A percentile compares a stretch with the other conserved stretches of the same genome.
These are phyloP conservation scores for Dothistroma septosporum DNA, from an alignment of 2,329 filamentous ascomycete species.

Conservation along the genomic window DNA sequence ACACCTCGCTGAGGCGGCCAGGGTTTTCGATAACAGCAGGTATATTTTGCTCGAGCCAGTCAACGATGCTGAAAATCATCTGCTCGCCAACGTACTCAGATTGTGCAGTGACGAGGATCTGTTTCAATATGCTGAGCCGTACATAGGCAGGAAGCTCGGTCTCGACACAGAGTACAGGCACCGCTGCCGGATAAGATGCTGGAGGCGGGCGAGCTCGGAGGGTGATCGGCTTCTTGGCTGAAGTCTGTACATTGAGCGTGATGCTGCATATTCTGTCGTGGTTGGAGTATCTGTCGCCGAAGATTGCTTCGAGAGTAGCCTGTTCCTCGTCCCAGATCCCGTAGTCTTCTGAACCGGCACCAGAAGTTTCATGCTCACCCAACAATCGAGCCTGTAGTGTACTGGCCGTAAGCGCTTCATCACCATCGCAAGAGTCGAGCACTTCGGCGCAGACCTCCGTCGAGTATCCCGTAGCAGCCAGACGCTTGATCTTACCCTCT, in stretches of 20 bases:
- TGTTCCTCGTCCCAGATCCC: slow-evolving; percentile 83
- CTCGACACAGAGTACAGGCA: slow-evolving; percentile 66
- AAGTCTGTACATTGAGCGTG: slow-evolving; percentile 52
- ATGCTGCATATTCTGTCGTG: slow-evolving; percentile 62
- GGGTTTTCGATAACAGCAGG: slow-evolving; percentile 79
- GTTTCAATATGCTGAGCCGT: slow-evolving; percentile 78
- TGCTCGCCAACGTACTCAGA: slow-evolving; percentile 73
- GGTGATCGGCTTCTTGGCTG: slow-evolving; percentile 43
- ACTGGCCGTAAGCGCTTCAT: slow-evolving; percentile 75
- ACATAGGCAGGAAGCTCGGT: slow-evolving; percentile 80
- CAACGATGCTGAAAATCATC: slow-evolving; percentile 84
- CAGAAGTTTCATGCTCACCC: slow-evolving; percentile 20
- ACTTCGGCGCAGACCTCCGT: slow-evolving; percentile 75
- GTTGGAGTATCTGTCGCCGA: slow-evolving; percentile 64
- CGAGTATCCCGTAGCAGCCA: slow-evolving; percentile 80
- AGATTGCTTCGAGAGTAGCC: slow-evolving; percentile 78
- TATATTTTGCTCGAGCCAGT: slow-evolving; percentile 86
- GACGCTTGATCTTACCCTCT: slow-evolving; percentile 76
- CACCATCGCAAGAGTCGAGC: slow-evolving; percentile 63
- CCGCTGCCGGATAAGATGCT: slow-evolving; percentile 63
- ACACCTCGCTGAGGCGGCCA: slow-evolving; percentile 77
- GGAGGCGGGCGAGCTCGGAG: slow-evolving; percentile 68
- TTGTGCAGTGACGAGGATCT: slow-evolving; percentile 66
- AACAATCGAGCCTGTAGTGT: slow-evolving; percentile 69
- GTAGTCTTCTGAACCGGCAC: slow-evolving; percentile 34